A percentile compares a stretch with the other conserved stretches of the same genome.
These are phyloP conservation scores for Penicillium turbatum DNA, from an alignment of 495 filamentous ascomycete genomes.

Conservation along the genomic window DNA sequence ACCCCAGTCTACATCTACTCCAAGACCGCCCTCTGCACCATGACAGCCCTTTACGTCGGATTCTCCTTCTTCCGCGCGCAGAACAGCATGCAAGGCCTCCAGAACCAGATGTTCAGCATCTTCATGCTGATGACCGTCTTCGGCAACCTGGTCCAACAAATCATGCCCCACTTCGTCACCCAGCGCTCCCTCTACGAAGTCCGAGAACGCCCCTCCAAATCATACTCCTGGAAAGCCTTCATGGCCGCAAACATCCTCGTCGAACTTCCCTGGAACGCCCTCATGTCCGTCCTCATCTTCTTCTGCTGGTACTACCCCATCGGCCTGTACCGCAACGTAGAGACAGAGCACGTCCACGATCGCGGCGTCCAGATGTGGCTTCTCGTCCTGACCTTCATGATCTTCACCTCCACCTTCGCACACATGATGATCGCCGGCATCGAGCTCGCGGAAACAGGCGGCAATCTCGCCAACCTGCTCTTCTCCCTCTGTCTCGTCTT, in stretches of 20 bases:
- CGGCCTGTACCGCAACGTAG: constrained; percentile 57
- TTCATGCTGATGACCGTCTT: constrained; percentile 86
- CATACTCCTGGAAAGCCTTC: constrained; percentile 74
- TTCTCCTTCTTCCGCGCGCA: constrained; percentile 83
- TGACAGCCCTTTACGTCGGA: constrained; percentile 70
- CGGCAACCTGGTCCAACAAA: constrained; percentile 72
- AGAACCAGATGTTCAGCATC: constrained; percentile 87
- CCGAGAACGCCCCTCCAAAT: constrained; percentile 66
- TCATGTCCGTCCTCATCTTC: constrained; percentile 61
- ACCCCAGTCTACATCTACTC: constrained; percentile 56
- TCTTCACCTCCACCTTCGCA: constrained; percentile 59
- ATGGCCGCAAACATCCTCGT: constrained; percentile 64
- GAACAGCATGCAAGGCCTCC: constrained; percentile 73
- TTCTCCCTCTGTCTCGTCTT: constrained; percentile 62
- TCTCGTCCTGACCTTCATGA: constrained; percentile 50
- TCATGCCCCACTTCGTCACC: constrained; percentile 67
- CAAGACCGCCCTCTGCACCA: constrained; percentile 52
- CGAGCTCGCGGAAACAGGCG: constrained; percentile 58
- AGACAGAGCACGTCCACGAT: constrained; percentile 41
- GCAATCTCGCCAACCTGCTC: constrained; percentile 56
- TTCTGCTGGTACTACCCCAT: constrained; percentile 66
- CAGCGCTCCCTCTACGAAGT: constrained; percentile 67
- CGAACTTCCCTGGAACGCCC: constrained; percentile 68
- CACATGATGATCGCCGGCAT: constrained; percentile 64
- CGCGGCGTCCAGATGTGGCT: constrained; percentile 59